Evolutionary conservation across 768 basidiomycete genomes (phyloP), one percentile per base, ranked within the genome.

Genomic region (Botryobasidium botryosum): DNA sequence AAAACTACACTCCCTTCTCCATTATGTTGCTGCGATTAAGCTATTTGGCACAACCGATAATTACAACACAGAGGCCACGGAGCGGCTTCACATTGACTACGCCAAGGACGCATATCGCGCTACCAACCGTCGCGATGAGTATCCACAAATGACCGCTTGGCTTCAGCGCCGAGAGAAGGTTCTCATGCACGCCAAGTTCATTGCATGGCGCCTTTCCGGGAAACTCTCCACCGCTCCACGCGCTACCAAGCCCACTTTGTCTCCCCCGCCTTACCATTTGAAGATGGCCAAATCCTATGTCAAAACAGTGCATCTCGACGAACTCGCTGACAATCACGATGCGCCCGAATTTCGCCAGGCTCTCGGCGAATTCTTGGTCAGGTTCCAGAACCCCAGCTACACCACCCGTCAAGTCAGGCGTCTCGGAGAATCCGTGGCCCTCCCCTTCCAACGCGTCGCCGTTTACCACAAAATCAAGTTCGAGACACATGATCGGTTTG

Each of bases 61-160:
- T 46, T 66, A 55, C 50, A 62, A 64, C 45, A 68, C 65, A 1
- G 57, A 68, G 48, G 54, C 55, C 26, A 57, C 63, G 2, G 65
- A 70, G 47, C 53, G 60, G 1, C 55, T 66, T 0, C 66, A 70
- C 29, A 47, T 47, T 24, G 40, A 47, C 27, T n/a, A 27, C 13
- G 46, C 32, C 40, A 47, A 47, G 28, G 39, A 43, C 21, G 40
- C 40, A n/a, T 47, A 47, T 26, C 23, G 31, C 8, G 46, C 40
- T 2, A 31, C 40, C 13, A 47, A 47, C 41, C 6, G 24, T 6
- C 8, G 15, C 6, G 46, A 47, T 12, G 17, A 28, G 5, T 25
- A 25, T 4, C 45, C 37, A 10, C 38, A 46, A 17, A 46, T 46
- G 45, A 24, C 29, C 12, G 12, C 25, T n/a, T 46, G 45, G 45